These are phyloP conservation scores for Taphrina sp. DNA, from an alignment of 1,139 yeast genomes.

Conservation along the genomic window DNA sequence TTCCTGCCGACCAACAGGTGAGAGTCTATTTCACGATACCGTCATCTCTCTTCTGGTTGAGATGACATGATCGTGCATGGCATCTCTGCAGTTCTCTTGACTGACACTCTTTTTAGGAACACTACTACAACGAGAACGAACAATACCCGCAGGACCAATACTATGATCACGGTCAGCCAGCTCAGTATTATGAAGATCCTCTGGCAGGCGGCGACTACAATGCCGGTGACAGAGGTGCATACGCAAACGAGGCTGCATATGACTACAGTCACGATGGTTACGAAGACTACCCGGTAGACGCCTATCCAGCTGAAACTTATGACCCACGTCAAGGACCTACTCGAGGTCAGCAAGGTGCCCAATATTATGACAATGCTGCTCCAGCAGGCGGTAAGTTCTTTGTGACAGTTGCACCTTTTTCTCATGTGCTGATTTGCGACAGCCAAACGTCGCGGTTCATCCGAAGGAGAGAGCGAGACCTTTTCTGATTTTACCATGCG, in stretches of 20 bases:
- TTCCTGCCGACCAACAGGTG: conserved; percentile 26
- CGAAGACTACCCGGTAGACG: conserved; percentile 42
- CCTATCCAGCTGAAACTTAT: conserved; percentile 44
- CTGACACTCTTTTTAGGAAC: conserved; percentile 1
- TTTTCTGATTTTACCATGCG: conserved; percentile 51
- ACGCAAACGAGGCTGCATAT: conserved; percentile 26
- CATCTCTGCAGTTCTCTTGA: neutral
- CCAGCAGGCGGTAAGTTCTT: conserved; percentile 35
- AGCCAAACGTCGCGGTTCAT: conserved; percentile 42
- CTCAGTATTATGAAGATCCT: conserved; percentile 19
- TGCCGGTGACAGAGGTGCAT: conserved; percentile 5
- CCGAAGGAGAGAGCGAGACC: conserved; percentile 48
- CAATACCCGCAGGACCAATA: conserved; percentile 15
- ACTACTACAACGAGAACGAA: conserved; percentile 20
- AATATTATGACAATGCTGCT: conserved; percentile 37
- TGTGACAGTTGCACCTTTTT: neutral
- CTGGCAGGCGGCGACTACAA: neutral
- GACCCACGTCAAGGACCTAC: conserved; percentile 38
- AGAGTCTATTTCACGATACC: no score
- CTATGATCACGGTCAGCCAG: conserved; percentile 18
- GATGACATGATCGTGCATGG: neutral
- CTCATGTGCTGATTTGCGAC: conserved; percentile 33
- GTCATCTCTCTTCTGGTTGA: no score
- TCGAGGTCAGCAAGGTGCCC: conserved; percentile 39
- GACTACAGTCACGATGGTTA: conserved; percentile 35